A percentile compares a stretch with the other conserved stretches of the same genome.
Evolutionary conservation across 495 filamentous ascomycete species (phyloP).

Genomic region (Podospora australis): DNA sequence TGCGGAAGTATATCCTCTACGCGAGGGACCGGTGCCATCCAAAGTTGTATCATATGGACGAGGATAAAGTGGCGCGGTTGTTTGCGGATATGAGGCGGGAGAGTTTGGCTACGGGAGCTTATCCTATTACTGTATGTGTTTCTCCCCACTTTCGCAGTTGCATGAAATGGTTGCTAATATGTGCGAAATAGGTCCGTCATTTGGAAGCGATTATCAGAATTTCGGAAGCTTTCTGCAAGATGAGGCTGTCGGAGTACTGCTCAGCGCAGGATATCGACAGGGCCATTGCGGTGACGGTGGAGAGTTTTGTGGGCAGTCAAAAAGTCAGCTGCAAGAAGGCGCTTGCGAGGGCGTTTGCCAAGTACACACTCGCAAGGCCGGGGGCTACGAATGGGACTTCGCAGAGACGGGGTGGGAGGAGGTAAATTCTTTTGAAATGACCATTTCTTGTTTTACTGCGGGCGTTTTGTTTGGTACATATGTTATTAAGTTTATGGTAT

Average conservation of each 20-base stretch:
- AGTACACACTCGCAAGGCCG: constrained; percentile 63
- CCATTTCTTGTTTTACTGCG: too few relatives aligned
- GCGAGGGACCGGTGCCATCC: constrained; percentile 84
- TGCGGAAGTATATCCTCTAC: constrained; percentile 97
- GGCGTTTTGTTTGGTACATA: too few relatives aligned
- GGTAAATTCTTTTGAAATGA: not conserved
- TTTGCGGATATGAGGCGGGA: constrained; percentile 97
- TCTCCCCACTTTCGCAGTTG: not conserved
- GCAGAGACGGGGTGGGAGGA: not conserved
- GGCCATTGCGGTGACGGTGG: constrained; percentile 93
- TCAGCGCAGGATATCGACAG: constrained; percentile 86
- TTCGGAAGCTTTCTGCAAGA: constrained; percentile 85
- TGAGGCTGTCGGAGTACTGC: constrained; percentile 92
- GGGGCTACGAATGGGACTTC: constrained; percentile 10
- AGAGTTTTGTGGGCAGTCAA: constrained; percentile 92
- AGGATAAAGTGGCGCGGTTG: constrained; percentile 89
- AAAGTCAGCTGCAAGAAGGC: constrained; percentile 99
- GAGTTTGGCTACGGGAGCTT: constrained; percentile 85
- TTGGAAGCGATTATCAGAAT: constrained; percentile 96
- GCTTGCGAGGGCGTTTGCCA: constrained; percentile 90
- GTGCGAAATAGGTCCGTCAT: constrained; percentile 72
- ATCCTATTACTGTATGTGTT: constrained; percentile 86
- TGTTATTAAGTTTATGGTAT: too few relatives aligned
- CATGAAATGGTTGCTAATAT: constrained; percentile 13
- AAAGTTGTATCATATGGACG: constrained; percentile 96